Conservation (phyloP, 75 land plant species). For the Pinus tabuliformis region DNA sequence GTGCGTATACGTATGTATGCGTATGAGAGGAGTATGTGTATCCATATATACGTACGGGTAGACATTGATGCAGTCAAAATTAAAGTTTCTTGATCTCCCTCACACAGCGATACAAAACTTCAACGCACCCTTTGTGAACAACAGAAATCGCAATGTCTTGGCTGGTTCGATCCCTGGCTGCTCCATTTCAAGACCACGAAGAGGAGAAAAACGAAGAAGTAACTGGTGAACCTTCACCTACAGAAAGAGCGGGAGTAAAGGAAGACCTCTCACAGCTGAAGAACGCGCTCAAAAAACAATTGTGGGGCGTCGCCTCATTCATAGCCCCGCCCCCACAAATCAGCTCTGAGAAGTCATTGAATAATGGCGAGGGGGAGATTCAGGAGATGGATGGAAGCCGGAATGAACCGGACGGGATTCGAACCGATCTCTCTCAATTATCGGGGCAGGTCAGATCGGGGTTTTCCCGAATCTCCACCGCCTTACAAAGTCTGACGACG, state of each 20-base stretch:
- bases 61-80: too few species aligned
- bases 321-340: constrained; percentile 63
- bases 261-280: constrained; percentile 78
- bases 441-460: constrained; percentile 48
- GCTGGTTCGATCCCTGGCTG: constrained; percentile 4
- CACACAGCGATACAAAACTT: too few species aligned
- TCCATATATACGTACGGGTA: too few species aligned
- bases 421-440: constrained; percentile 57
- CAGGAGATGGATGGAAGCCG: not conserved
- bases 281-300: constrained; percentile 58
- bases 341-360: not conserved
- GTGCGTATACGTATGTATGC: too few species aligned
- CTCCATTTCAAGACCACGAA: constrained; percentile 6
- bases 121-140: too few species aligned
- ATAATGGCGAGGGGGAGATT: not conserved
- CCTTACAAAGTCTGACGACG: not conserved
- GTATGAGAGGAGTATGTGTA: too few species aligned
- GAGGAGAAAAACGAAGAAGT: not conserved
- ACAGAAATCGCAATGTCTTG: not conserved
- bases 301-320: constrained; percentile 90
- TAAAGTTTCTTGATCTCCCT: too few species aligned
- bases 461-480: constrained; percentile 40
- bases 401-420: constrained; percentile 28
- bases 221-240: not conserved
- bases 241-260: constrained; percentile 35